These are phyloP conservation scores for Pseudogymnoascus sp. DNA, from an alignment of 2,329 filamentous ascomycete genomes.

Conservation along the genomic window DNA sequence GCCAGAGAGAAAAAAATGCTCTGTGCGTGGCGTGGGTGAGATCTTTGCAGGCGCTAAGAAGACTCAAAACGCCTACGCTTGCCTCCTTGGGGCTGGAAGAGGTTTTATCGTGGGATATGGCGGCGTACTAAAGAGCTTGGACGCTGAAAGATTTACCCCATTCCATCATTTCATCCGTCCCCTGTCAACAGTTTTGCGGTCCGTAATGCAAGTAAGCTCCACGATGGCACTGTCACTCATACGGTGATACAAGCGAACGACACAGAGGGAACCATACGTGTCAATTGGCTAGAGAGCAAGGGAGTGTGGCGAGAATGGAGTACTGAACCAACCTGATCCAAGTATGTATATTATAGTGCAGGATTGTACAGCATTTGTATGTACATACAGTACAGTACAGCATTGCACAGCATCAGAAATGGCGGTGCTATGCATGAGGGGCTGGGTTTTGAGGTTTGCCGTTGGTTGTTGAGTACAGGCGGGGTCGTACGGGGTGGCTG, in stretches of 20 bases:
- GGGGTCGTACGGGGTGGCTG: constrained; percentile 6
- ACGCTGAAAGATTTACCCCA: constrained; percentile 1
- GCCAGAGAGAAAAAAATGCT: neutral
- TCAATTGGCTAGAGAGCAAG: neutral
- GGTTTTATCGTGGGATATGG: neutral
- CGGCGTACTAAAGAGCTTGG: constrained; percentile 1
- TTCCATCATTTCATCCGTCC: constrained; percentile 5
- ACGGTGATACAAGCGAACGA: neutral
- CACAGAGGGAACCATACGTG: neutral
- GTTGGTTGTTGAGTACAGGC: neutral
- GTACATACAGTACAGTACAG: neutral
- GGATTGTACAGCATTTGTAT: neutral
- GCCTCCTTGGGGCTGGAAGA: neutral
- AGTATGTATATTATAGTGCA: neutral
- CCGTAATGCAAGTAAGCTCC: constrained; percentile 5
- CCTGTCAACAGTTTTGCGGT: neutral
- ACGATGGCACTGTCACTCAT: constrained; percentile 5
- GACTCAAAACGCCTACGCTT: constrained; percentile 4
- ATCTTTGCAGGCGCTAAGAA: constrained; percentile 4
- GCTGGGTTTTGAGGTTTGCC: neutral
- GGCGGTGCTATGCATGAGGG: neutral
- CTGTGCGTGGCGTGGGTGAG: constrained; percentile 3
- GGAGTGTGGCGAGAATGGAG: neutral
- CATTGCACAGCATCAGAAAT: neutral
- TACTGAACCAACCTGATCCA: neutral